These are phyloP conservation scores for Scutellaria baicalensis DNA, from an alignment of 257 asterid genomes.

Conservation along the genomic window DNA sequence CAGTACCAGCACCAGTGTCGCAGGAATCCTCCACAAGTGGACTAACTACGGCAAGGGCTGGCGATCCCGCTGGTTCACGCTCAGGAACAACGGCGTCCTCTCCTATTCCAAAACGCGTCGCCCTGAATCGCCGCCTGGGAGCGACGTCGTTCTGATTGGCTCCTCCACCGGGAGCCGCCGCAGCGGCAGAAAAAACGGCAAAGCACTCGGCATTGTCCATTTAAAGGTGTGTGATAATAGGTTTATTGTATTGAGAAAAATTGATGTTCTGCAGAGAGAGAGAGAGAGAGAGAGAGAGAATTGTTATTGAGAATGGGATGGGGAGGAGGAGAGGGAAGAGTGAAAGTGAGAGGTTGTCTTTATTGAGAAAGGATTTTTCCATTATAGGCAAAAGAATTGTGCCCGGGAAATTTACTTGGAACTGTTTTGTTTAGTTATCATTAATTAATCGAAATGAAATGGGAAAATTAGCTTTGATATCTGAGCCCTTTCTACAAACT, in stretches of 20 bases:
- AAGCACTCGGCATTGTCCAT: slow-evolving; percentile 65
- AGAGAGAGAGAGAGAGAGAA: background rate
- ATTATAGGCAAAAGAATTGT: slow-evolving; percentile 27
- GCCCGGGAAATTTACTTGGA: slow-evolving; percentile 13
- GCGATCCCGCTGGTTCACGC: slow-evolving; percentile 93
- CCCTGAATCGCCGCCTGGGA: slow-evolving; percentile 26
- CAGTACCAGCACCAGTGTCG: slow-evolving; percentile 40
- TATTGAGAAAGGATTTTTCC: slow-evolving; percentile 28
- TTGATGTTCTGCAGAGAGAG: background rate
- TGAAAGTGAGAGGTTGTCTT: slow-evolving; percentile 40
- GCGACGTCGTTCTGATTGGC: slow-evolving; percentile 32
- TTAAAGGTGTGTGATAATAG: slow-evolving; percentile 49
- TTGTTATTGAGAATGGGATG: background rate
- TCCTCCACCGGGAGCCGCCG: slow-evolving; percentile 18
- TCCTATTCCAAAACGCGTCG: slow-evolving; percentile 74
- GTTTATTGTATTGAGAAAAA: background rate
- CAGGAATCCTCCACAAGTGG: slow-evolving; percentile 84
- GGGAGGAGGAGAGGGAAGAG: background rate
- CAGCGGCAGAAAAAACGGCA: slow-evolving; percentile 38
- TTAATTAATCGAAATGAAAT: background rate
- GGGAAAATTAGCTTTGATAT: slow-evolving; percentile 25
- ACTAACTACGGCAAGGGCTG: slow-evolving; percentile 92
- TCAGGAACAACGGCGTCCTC: slow-evolving; percentile 58
- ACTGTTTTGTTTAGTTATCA: slow-evolving; percentile 3
- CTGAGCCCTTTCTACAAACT: slow-evolving; percentile 19